Percentiles rank a stretch among this genome's conserved stretches.
Conservation (phyloP, 257 asterid genomes). For the Asclepias syriaca region DNA sequence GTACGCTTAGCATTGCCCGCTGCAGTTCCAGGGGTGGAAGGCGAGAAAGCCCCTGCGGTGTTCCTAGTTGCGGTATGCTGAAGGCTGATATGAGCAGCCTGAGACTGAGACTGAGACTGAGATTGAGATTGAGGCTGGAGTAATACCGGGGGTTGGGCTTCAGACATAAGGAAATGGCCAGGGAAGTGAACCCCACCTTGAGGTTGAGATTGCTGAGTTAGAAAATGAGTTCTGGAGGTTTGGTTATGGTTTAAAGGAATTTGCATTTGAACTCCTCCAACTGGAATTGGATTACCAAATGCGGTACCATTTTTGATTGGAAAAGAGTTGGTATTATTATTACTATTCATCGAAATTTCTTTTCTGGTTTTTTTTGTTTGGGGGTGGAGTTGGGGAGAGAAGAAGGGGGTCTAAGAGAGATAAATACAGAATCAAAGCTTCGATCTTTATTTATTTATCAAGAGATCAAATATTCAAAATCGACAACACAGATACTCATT, state of each 20-base stretch:
- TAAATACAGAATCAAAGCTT: not conserved
- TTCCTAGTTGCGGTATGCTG: conserved; percentile 27
- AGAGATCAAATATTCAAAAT: not conserved
- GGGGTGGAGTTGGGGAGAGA: not conserved
- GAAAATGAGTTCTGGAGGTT: conserved; percentile 26
- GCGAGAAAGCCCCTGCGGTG: conserved; percentile 34
- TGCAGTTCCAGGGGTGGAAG: conserved; percentile 48
- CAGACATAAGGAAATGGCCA: conserved; percentile 60
- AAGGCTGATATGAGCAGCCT: conserved; percentile 30
- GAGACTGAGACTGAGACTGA: conserved; percentile 23
- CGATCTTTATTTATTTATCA: not conserved
- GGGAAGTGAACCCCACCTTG: conserved; percentile 51
- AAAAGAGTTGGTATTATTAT: not conserved
- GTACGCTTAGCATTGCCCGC: conserved; percentile 44
- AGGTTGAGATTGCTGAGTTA: conserved; percentile 42
- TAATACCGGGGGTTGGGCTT: conserved; percentile 33
- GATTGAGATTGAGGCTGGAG: conserved; percentile 15
- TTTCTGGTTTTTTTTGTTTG: too few relatives aligned
- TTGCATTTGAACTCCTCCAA: conserved; percentile 22
- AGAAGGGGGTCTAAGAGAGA: not conserved
- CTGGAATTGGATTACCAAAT: not conserved
- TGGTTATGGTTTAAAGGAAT: conserved; percentile 38
- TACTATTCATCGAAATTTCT: not conserved
- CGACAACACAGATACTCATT: not conserved
- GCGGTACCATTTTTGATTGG: not conserved